Base-by-base conservation (phyloP, 2,329 filamentous ascomycete genomes). In the Dactylellina leptospora region DNA sequence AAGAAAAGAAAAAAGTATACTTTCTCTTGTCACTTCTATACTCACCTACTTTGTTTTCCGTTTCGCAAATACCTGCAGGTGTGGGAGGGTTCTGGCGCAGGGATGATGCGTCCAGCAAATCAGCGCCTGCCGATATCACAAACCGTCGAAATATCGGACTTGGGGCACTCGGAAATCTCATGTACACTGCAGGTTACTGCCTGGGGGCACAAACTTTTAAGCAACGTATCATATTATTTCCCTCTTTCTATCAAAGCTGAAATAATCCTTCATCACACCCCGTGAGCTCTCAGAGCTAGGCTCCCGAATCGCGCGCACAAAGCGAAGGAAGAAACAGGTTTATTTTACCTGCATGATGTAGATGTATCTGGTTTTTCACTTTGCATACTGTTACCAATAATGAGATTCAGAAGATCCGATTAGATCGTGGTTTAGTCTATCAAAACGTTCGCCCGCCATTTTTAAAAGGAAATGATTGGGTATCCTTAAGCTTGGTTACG, bases 121-220 rank as follows among this genome's bases (percentile, higher is more conserved):
- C 56, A 71, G 51, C 47, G 22, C 16, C 5, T n/a, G 36, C 66
- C 66, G 66, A 71, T 71, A 71, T 45, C 51, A 28, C 38, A 36
- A 33, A 48, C 28, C 25, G 18, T 50, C 23, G 22, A 58, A 55
- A 61, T 63, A 71, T 71, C 66, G 66, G 58, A 53, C 50, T 36
- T 71, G 58, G 55, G 54, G 55, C 27, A 62, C 66, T 71, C 66
- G 66, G 66, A 51, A 62, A 63, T 71, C 66, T 56, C 42, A 56
- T 70, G 47, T 61, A 61, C 20, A 25, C 50, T 44, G 45, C 36
- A 38, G n/a, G n/a, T n/a, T n/a, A n/a, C n/a, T n/a, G n/a, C n/a
- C n/a, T n/a, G n/a, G n/a, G n/a, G n/a, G n/a, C n/a, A n/a, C n/a
- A n/a, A n/a, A n/a, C n/a, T n/a, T n/a, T n/a, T n/a, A n/a, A n/a